phyloP scores from a whole-genome alignment of 169 alveolate species.

The Perkinsus marinus region DNA sequence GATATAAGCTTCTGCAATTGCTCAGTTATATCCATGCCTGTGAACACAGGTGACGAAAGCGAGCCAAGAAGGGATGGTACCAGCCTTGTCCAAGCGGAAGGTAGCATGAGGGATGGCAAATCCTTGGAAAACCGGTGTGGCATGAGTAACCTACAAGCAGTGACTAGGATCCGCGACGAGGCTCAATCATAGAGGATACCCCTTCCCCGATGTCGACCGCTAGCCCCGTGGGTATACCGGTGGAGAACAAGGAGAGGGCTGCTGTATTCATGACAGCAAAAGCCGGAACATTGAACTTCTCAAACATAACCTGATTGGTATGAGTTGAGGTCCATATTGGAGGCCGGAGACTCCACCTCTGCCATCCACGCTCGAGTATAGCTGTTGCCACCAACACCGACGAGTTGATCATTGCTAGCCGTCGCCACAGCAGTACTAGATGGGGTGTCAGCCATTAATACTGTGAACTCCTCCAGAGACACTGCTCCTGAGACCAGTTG shows the following conservation, averaged over 20 bases:
- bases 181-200: slow-evolving; percentile 1
- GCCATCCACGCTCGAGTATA: neutral
- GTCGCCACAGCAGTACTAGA: neutral
- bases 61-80: neutral
- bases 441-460: neutral
- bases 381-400: neutral
- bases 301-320: neutral
- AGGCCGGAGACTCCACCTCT: no score
- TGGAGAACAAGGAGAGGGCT: slow-evolving; percentile 42
- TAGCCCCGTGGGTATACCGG: slow-evolving; percentile 43
- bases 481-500: neutral
- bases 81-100: neutral
- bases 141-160: neutral
- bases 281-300: neutral
- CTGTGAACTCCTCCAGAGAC: neutral
- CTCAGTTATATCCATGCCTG: slow-evolving; percentile 51
- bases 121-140: slow-evolving; percentile 47
- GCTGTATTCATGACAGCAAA: slow-evolving; percentile 25
- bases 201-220: slow-evolving; percentile 46
- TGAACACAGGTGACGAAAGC: slow-evolving; percentile 1
- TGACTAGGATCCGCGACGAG: neutral
- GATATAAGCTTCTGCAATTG: slow-evolving; percentile 6
- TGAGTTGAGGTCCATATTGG: no score
- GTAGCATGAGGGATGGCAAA: slow-evolving; percentile 48
- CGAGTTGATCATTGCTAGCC: neutral